Base-by-base conservation (phyloP, 306 rosid genomes). In the Prunus salicina region DNA sequence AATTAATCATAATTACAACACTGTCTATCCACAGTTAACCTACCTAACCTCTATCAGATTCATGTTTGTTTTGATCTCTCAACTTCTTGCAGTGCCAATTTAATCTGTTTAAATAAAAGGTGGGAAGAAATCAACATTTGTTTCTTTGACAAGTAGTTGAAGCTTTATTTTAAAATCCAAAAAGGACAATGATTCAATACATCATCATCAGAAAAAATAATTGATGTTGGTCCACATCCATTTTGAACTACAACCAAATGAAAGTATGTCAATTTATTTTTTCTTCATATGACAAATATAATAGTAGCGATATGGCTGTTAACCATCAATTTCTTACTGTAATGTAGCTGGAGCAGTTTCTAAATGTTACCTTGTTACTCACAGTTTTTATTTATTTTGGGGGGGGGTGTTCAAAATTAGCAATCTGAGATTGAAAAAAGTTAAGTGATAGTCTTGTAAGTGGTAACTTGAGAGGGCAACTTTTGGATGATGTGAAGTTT, bases 1-100 rank as follows among this genome's bases (percentile, higher is more conserved):
- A 6, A 7, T 38, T 38, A 38, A 18, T 52, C 7, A 6, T 14
- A 5, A 22, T 52, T 52, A 25, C 27, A 69, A 50, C 50, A 18
- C 50, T 50, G 19, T 30, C 12, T n/a, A 25, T 11, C 32, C 30
- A 60, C 60, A 10, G 64, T 10, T 45, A 28, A 51, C 24, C 25
- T 30, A 53, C 66, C 65, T 24, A 60, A 46, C 8, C 58, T 73
- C 49, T 46, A 16, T 43, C 56, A 73, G 43, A 55, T 34, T 38
- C 62, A 38, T 72, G 66, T 34, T 55, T 71, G 62, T 71, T 71
- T 14, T 32, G 52, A 34, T 71, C 14, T 55, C 34, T 71, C 10
- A 53, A 53, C 75, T 71, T 27, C 34, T 45, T 28, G 30, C 30
- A 28, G 30, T 28, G 30, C 30, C 30, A 28, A 28, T 28, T 28